These are phyloP conservation scores for Dissophora ornata DNA, from an alignment of 192 early-diverging fungal genomes.

Conservation along the genomic window DNA sequence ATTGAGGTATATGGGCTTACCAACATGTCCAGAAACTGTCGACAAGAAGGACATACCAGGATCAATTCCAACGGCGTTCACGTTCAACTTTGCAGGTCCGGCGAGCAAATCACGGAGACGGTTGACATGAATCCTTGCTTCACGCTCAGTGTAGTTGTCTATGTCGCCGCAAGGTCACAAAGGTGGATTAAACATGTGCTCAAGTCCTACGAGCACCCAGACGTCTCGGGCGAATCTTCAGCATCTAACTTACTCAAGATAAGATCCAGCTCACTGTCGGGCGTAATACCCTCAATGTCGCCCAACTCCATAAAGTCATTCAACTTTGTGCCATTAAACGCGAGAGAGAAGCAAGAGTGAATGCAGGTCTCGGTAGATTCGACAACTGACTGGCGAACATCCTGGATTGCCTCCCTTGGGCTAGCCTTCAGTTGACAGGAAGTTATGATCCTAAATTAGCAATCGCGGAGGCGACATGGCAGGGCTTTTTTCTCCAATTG, in stretches of 20 bases:
- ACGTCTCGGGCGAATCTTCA: no score
- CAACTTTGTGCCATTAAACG: constrained; percentile 76
- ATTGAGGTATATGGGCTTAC: no score
- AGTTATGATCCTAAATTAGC: no score
- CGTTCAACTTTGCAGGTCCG: constrained; percentile 72
- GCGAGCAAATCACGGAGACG: constrained; percentile 88
- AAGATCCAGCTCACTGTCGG: constrained; percentile 73
- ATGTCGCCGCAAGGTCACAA: neutral
- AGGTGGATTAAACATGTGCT: no score
- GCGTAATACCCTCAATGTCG: constrained; percentile 74
- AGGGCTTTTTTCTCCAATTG: no score
- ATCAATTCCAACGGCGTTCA: constrained; percentile 72
- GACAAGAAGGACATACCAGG: constrained; percentile 79
- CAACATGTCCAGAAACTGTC: constrained; percentile 67
- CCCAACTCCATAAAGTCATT: constrained; percentile 81
- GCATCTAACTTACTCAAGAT: constrained; percentile 68
- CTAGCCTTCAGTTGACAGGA: constrained; percentile 74
- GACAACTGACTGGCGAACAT: constrained; percentile 87
- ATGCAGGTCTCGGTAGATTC: constrained; percentile 88
- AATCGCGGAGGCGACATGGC: neutral
- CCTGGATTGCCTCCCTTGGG: constrained; percentile 81
- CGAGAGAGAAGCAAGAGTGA: constrained; percentile 92
- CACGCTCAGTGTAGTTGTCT: constrained; percentile 93
- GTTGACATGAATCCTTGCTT: constrained; percentile 89
- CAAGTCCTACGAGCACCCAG: no score